Evolutionary conservation across 2,329 filamentous ascomycete species (phyloP).

Genomic region (Sphaerulina musiva): DNA sequence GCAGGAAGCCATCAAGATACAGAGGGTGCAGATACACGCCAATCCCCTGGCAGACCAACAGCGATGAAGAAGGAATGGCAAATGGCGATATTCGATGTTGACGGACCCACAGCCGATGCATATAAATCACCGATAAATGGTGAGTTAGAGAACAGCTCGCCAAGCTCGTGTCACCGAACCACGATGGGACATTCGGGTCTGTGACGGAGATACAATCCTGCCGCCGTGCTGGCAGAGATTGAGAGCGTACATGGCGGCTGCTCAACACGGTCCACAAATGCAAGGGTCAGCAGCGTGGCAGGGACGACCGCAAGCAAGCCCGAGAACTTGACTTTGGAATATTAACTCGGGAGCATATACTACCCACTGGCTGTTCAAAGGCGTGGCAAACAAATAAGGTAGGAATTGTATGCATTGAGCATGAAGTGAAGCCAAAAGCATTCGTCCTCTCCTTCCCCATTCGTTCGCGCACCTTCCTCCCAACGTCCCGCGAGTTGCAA

Average conservation of each 20-base stretch:
- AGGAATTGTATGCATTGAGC: background rate
- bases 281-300: too few relatives aligned
- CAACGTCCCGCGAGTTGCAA: background rate
- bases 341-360: background rate
- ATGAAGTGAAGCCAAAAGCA: background rate
- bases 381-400: background rate
- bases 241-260: too few relatives aligned
- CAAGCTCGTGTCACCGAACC: too few relatives aligned
- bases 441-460: background rate
- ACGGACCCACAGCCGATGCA: background rate
- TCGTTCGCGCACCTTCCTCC: background rate
- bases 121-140: background rate
- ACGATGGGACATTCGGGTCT: background rate
- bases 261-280: too few relatives aligned
- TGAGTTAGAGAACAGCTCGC: background rate
- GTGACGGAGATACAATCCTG: too few relatives aligned
- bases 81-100: background rate
- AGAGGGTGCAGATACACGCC: conserved; percentile 67
- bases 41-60: conserved; percentile 60
- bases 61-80: conserved; percentile 19
- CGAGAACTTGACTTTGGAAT: too few relatives aligned
- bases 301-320: too few relatives aligned
- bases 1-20: conserved; percentile 59
- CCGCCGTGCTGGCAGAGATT: too few relatives aligned
- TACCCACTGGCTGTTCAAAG: background rate